Evolutionary conservation across 208 protist species (phyloP).

Genomic region (Tritrichomonas foetus): DNA sequence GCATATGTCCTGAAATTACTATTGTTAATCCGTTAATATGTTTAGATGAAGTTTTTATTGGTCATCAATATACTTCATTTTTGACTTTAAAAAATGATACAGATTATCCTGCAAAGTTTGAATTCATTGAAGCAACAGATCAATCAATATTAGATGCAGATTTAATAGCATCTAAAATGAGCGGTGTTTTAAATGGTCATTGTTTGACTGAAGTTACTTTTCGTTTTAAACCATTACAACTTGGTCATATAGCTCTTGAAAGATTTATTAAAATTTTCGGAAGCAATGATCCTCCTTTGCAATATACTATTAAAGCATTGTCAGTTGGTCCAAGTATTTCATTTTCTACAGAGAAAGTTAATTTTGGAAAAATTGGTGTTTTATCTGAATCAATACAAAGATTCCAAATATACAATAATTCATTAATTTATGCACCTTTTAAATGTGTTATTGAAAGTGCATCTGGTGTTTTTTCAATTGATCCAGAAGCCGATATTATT

Average conservation of each 20-base stretch:
- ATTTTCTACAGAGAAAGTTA: neutral
- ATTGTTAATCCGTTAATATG: neutral
- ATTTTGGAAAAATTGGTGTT: neutral
- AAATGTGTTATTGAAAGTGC: neutral
- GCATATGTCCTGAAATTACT: conserved; percentile 5
- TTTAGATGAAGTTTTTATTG: neutral
- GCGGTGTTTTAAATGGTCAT: neutral
- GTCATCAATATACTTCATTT: neutral
- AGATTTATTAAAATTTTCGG: neutral
- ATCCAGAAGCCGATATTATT: neutral
- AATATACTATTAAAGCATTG: neutral
- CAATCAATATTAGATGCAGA: neutral
- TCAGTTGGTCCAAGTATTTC: neutral
- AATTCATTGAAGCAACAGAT: neutral
- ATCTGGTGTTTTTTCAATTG: neutral
- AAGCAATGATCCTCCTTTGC: neutral
- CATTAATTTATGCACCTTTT: neutral
- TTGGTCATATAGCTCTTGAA: neutral
- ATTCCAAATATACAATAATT: neutral
- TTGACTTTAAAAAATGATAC: neutral
- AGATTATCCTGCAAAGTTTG: conserved; percentile 12
- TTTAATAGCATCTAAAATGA: neutral
- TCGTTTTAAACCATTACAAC: neutral
- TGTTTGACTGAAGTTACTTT: neutral
- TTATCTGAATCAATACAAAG: neutral